Base-by-base conservation (phyloP, 2,329 filamentous ascomycete genomes). In the Fusarium mexicanum region DNA sequence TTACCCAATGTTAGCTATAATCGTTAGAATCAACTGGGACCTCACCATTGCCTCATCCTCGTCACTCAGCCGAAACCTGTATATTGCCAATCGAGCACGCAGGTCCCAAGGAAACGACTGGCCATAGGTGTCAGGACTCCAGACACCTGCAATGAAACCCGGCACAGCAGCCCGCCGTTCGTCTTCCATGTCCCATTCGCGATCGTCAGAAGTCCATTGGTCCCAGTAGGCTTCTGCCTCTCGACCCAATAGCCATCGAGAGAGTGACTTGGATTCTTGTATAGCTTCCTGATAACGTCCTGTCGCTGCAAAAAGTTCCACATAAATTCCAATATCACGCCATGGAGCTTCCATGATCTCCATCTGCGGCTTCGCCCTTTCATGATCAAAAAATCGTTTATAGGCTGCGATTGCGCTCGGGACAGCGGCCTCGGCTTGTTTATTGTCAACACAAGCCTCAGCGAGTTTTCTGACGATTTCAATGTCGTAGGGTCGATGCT, bases 321-420 rank as follows among this genome's bases (percentile, higher is more conserved):
- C 88, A 75, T 96, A 98, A 61, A 95, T 92, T 69, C 94, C 93
- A 47, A 97, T 86, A 80, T 98, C 93, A 61, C 92, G 91, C 96
- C 96, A 99, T 38, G 86, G 86, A 61, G 87, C 85, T 11, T 82
- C 80, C 18, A 79, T 80, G 43, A 81, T 47, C 81, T 83, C 78
- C 6, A 80, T 67, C 14, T 79, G 73, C 8, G 79, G 77, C n/a
- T 80, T 74, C 8, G 77, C 71, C 51, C 80, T 81, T 51, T 85
- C 82, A 61, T 86, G 79, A 26, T 84, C 79, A 64, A 90, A 86
- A 61, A 85, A 85, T 9, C 79, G 79, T 54, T 83, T 80, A 73
- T 90, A 91, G 43, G 87, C 87, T 2, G 80, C 80, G 68, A 87
- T 85, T 38, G 87, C 88, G 40, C 79, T 78, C 14, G 79, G 79